Percentiles rank a stretch among this genome's conserved stretches.
phyloP scores from a whole-genome alignment of 441 rosid species.

The Francoa sonchifolia region DNA sequence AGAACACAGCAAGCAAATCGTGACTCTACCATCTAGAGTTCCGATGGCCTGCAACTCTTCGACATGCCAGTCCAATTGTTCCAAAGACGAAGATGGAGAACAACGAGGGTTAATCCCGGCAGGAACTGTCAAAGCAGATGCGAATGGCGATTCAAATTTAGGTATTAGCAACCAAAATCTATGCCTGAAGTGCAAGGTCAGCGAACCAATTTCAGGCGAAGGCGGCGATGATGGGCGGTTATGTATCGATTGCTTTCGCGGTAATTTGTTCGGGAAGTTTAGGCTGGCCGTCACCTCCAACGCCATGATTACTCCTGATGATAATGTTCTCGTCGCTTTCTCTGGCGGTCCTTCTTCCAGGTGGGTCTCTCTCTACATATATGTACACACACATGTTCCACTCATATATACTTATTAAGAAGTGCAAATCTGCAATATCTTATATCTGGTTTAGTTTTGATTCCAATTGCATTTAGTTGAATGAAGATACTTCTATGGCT shows the following conservation, averaged over 20 bases:
- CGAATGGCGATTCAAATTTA: too few relatives aligned
- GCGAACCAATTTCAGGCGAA: slow-evolving; percentile 27
- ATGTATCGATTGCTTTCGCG: slow-evolving; percentile 67
- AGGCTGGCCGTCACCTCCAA: slow-evolving; percentile 70
- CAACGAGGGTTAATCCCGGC: too few relatives aligned
- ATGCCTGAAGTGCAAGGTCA: slow-evolving; percentile 71
- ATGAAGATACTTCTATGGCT: too few relatives aligned
- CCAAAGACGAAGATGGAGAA: too few relatives aligned
- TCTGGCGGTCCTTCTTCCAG: slow-evolving; percentile 89
- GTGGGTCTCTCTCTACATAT: slow-evolving; percentile 22
- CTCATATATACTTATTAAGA: too few relatives aligned
- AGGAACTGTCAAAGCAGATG: too few relatives aligned
- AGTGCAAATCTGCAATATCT: too few relatives aligned
- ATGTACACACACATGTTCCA: too few relatives aligned
- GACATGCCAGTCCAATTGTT: too few relatives aligned
- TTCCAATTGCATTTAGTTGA: background rate
- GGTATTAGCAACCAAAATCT: slow-evolving; percentile 21
- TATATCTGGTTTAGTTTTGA: background rate
- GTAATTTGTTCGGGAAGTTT: slow-evolving; percentile 71
- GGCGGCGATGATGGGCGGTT: slow-evolving; percentile 43
- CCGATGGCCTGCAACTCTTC: too few relatives aligned
- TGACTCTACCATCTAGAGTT: too few relatives aligned
- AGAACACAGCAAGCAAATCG: too few relatives aligned
- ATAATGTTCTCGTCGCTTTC: slow-evolving; percentile 83
- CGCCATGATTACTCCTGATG: slow-evolving; percentile 84